Evolutionary conservation across 2,329 filamentous ascomycete genomes (phyloP).

Genomic region (Penicillium janthinellum): DNA sequence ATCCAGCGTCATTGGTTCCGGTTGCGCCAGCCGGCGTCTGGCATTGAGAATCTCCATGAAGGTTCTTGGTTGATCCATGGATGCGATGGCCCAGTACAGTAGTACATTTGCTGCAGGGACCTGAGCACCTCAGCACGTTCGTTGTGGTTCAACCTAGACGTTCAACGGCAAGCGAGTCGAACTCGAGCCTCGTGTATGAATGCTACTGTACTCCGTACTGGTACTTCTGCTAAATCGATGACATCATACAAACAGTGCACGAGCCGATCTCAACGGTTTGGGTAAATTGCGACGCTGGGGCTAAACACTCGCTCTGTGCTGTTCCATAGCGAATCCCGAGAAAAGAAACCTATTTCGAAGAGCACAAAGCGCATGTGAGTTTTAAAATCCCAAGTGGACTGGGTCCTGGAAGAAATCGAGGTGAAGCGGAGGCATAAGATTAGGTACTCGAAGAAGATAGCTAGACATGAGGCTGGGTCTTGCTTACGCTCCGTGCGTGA

Average conservation of each 20-base stretch:
- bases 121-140: background rate
- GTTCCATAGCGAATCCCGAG: background rate
- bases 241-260: background rate
- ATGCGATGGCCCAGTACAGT: background rate
- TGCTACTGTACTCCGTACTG: too few relatives aligned
- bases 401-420: too few relatives aligned
- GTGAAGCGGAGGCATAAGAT: too few relatives aligned
- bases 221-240: background rate
- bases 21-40: background rate
- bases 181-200: background rate
- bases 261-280: background rate
- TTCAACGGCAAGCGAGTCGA: background rate
- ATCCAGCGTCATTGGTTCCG: background rate
- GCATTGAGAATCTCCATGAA: background rate
- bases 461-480: too few relatives aligned
- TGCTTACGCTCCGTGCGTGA: too few relatives aligned
- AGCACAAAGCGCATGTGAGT: background rate
- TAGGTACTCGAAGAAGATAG: too few relatives aligned
- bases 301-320: background rate
- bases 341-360: background rate
- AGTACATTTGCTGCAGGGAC: background rate
- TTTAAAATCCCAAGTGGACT: background rate
- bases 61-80: background rate
- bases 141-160: background rate
- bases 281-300: background rate